These are phyloP conservation scores for Schizonepeta tenuifolia DNA, from an alignment of 257 asterid genomes.

Conservation along the genomic window DNA sequence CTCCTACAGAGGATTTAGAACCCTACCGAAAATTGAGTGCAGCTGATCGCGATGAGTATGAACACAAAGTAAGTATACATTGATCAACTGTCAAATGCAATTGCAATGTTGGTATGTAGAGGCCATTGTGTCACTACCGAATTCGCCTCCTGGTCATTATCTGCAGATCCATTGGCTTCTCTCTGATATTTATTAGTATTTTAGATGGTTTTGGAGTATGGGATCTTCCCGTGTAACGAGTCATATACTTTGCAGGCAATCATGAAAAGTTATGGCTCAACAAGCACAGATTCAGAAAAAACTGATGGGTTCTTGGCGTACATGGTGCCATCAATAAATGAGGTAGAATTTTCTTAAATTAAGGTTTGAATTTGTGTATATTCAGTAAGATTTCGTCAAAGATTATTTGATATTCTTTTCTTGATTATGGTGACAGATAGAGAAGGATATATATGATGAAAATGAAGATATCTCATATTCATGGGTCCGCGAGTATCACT, in stretches of 20 bases:
- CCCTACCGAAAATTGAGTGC: slow-evolving; percentile 64
- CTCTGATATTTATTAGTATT: not conserved
- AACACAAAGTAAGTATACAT: slow-evolving; percentile 61
- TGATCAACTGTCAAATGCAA: slow-evolving; percentile 10
- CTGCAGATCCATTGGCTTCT: slow-evolving; percentile 18
- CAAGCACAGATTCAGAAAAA: slow-evolving; percentile 59
- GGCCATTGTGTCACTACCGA: not conserved
- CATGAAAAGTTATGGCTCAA: slow-evolving; percentile 81
- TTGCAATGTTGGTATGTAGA: not conserved
- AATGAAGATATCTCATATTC: slow-evolving; percentile 81
- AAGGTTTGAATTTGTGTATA: not conserved
- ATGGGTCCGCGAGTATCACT: slow-evolving; percentile 95
- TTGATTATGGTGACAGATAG: slow-evolving; percentile 59
- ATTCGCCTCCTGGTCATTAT: slow-evolving; percentile 7
- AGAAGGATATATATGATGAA: slow-evolving; percentile 86
- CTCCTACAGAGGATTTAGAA: slow-evolving; percentile 92
- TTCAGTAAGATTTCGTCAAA: not conserved
- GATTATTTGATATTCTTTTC: slow-evolving; percentile 18
- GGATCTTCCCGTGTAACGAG: slow-evolving; percentile 5
- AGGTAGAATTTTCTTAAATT: slow-evolving; percentile 51
- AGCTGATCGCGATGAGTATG: slow-evolving; percentile 69
- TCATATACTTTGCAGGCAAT: slow-evolving; percentile 66
- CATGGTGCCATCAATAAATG: slow-evolving; percentile 84
- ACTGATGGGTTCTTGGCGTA: slow-evolving; percentile 87
- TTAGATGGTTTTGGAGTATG: slow-evolving; percentile 7